Conservation (phyloP, 495 filamentous ascomycete species). For the Penicillium maclennaniae region DNA sequence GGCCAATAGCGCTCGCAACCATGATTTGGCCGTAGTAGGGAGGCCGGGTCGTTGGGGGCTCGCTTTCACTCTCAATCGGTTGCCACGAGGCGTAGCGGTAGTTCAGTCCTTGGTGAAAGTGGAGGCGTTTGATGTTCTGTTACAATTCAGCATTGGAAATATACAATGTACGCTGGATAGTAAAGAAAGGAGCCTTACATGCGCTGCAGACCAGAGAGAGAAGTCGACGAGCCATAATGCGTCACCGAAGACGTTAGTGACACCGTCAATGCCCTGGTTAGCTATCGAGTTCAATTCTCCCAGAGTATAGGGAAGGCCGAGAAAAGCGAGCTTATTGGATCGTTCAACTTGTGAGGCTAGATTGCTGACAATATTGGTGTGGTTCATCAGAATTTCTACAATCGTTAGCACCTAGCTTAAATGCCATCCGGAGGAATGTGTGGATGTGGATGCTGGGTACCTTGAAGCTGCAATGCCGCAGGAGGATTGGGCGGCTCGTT, state of each 20-base stretch:
- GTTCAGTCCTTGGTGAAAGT: constrained; percentile 22
- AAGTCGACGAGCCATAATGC: constrained; percentile 21
- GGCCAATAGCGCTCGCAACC: constrained; percentile 9
- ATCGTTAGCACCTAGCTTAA: too few species aligned
- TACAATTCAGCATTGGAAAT: not conserved
- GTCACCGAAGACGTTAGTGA: constrained; percentile 15
- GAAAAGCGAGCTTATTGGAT: constrained; percentile 10
- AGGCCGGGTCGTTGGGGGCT: constrained; percentile 7
- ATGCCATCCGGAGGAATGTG: too few species aligned
- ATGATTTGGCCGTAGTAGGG: constrained; percentile 22
- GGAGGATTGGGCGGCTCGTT: not conserved
- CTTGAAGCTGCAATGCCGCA: constrained; percentile 5
- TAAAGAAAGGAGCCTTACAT: constrained; percentile 5
- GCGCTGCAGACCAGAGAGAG: constrained; percentile 14
- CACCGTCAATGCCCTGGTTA: constrained; percentile 10
- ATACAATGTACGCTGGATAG: too few species aligned
- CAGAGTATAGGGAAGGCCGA: constrained; percentile 12
- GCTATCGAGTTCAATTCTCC: constrained; percentile 19
- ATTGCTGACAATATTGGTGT: constrained; percentile 15
- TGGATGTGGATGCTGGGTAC: not conserved
- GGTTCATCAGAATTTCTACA: constrained; percentile 13
- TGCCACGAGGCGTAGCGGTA: constrained; percentile 24
- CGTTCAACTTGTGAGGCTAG: constrained; percentile 10
- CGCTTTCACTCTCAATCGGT: constrained; percentile 11
- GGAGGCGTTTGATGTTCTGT: constrained; percentile 18